Base-by-base conservation (phyloP, 2,329 filamentous ascomycete species). In the Didymella arachidicola region DNA sequence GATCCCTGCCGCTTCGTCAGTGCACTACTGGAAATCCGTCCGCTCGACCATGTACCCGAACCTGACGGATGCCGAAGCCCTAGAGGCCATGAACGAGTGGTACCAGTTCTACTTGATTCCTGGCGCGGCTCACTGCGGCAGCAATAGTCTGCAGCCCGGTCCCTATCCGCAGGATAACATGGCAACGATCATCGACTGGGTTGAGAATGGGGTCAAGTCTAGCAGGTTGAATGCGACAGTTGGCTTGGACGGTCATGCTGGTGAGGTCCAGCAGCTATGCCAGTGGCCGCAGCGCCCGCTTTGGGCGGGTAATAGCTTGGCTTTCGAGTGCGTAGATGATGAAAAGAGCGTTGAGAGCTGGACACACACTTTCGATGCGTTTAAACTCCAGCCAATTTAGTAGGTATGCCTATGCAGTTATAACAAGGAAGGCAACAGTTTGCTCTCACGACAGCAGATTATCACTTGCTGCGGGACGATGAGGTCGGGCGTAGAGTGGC, bases 21-120 rank as follows among this genome's bases (percentile, higher is more conserved):
- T 85, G 1, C 82, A 80, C 66, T 87, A 86, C 77, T 82, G 79
- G 72, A 78, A 86, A 53, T 81, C 82, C 3, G 84, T 87, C 34
- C 80, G 81, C 38, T 66, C 65, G 3, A 76, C 80, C 71, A 84
- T 86, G 81, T 83, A 82, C 68, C 75, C 79, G 3, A 61, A 76
- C 19, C 38, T 78, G 5, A 66, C 71, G 2, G 78, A 77, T 57
- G 72, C 78, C 4, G 76, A 79, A 7, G 76, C 76, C 10, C 70
- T 77, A 7, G 65, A 74, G 5, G 78, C 80, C 2, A 72, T 86
- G 5, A 69, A 78, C 32, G 80, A 83, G 19, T 87, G 82, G 78
- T 87, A 86, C 72, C 79, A 81, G 52, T 76, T 86, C 38, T 86
- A 81, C 72, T 78, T 85, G 0, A 67, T 86, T 19, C 83, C 84